Base-by-base conservation (phyloP, 306 rosid species). In the Rosa rugosa region DNA sequence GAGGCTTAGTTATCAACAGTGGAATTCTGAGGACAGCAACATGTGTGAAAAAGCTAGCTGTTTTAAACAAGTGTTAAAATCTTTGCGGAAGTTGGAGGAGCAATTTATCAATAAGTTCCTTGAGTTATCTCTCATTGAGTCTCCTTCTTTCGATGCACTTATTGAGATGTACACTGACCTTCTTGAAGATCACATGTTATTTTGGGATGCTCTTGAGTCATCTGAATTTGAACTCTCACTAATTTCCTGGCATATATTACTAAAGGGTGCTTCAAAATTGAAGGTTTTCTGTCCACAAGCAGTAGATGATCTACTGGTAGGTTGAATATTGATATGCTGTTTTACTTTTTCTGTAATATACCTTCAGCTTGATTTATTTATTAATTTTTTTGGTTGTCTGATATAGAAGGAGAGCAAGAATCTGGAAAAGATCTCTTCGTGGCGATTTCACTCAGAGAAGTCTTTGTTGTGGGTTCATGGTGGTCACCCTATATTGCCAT, bases 391-490 rank as follows among this genome's bases (percentile, higher is more conserved):
- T 22, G 10, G 11, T 34, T 69, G 45, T 59, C 56, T 45, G 81
- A 2, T 47, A 57, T 79, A 94, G 98, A 77, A 71, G 83, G 84
- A 87, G 86, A 81, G 88, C 87, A 44, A 75, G 77, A 89, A 79
- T 6, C 82, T 88, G 76, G 79, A 85, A 45, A 77, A 34, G 42
- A 74, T 83, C 65, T 82, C 87, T 60, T 76, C 77, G 25, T 82
- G 71, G 85, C 44, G 67, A 45, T 57, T 78, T 44, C 80, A 72
- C 76, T 82, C 82, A 0, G 97, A 91, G 77, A 90, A 89, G 81
- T 84, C 98, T 51, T 80, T 95, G 87, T 79, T 95, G 23, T 95
- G 99, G 99, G 72, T 80, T 77, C 84, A 92, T 87, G 97, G 99
- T 47, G 99, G 99, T 80, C 97, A 92, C 84, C 99, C 99, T 18